A percentile compares a stretch with the other conserved stretches of the same genome.
These are phyloP conservation scores for Pleoardoris graminearum DNA, from an alignment of 2,329 filamentous ascomycete species.

Conservation along the genomic window DNA sequence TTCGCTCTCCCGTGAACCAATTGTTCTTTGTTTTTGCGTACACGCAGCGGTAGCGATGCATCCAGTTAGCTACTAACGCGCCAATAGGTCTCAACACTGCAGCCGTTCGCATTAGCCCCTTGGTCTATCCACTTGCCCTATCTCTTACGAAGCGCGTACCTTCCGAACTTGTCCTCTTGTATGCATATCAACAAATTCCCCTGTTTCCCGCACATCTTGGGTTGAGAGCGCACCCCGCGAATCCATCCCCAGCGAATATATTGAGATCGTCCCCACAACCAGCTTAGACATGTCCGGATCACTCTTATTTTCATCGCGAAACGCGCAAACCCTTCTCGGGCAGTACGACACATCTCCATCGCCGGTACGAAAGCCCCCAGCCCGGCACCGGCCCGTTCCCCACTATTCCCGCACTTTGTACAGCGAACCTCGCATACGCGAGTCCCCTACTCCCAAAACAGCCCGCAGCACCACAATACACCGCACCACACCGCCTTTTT, in stretches of 20 bases:
- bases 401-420: slow-evolving; percentile 4
- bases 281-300: neutral
- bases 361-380: too few relatives aligned
- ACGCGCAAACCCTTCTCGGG: neutral
- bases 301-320: neutral
- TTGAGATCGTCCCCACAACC: neutral
- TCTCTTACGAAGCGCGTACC: too few relatives aligned
- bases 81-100: too few relatives aligned
- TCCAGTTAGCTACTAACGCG: too few relatives aligned
- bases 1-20: too few relatives aligned
- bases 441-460: neutral
- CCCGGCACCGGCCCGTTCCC: neutral
- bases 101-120: neutral
- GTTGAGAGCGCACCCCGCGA: too few relatives aligned
- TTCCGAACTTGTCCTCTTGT: too few relatives aligned
- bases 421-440: slow-evolving; percentile 9
- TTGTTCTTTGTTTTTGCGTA: too few relatives aligned
- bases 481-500: slow-evolving; percentile 10
- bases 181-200: too few relatives aligned
- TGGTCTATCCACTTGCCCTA: neutral
- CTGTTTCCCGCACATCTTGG: too few relatives aligned
- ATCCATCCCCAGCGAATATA: neutral
- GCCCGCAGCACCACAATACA: slow-evolving; percentile 1
- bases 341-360: too few relatives aligned
- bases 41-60: neutral